Evolutionary conservation across 2,329 filamentous ascomycete genomes (phyloP).

Genomic region (Aspergillus terreus): DNA sequence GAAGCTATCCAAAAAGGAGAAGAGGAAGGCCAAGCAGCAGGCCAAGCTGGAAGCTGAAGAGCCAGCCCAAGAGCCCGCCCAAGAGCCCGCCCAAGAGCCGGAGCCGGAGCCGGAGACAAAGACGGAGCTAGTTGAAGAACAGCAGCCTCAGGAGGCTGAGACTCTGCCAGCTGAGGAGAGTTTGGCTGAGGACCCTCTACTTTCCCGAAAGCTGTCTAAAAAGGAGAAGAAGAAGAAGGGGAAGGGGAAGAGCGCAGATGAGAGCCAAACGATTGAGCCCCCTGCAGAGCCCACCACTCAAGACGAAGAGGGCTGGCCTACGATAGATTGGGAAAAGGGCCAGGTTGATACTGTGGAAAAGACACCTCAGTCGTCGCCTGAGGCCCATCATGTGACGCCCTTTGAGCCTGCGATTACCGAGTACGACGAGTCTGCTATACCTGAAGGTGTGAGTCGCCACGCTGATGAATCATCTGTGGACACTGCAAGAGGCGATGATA

Average conservation of each 20-base stretch:
- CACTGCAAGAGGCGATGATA: slow-evolving; percentile 2
- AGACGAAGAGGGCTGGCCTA: slow-evolving; percentile 29
- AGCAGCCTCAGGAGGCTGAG: neutral
- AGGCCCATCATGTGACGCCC: slow-evolving; percentile 16
- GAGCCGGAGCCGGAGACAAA: neutral
- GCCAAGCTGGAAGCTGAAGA: slow-evolving; percentile 13
- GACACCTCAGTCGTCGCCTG: slow-evolving; percentile 19
- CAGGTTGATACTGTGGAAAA: slow-evolving; percentile 21
- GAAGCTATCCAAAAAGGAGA: slow-evolving; percentile 37
- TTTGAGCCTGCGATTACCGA: slow-evolving; percentile 25
- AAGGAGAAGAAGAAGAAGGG: slow-evolving; percentile 33
- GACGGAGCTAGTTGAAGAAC: neutral
- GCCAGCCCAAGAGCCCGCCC: neutral
- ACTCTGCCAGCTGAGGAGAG: neutral
- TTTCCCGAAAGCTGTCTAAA: slow-evolving; percentile 25
- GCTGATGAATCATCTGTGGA: slow-evolving; percentile 21
- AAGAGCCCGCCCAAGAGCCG: too few species aligned
- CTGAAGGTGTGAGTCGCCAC: slow-evolving; percentile 17
- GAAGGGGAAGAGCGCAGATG: slow-evolving; percentile 13
- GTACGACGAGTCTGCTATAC: slow-evolving; percentile 24
- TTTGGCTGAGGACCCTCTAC: slow-evolving; percentile 6
- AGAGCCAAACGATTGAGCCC: neutral
- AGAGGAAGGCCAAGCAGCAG: slow-evolving; percentile 30
- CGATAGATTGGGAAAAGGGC: slow-evolving; percentile 35
- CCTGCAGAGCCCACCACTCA: slow-evolving; percentile 1